phyloP scores from a whole-genome alignment of 305 asterid species.

The Plantago coronopus region DNA sequence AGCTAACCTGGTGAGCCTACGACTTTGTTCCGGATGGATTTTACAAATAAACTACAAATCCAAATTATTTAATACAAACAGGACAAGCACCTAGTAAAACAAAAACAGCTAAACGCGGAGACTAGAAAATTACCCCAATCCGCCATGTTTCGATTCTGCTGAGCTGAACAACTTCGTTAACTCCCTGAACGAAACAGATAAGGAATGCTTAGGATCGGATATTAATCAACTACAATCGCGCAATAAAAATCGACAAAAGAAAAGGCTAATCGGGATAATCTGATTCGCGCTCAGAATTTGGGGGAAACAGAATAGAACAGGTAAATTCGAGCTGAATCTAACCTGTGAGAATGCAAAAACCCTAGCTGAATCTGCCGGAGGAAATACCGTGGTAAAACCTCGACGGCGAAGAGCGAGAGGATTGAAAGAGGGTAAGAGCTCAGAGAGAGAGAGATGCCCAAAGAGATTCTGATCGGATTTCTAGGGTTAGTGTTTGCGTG shows the following conservation, averaged over 20 bases:
- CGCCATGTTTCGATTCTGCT: background rate
- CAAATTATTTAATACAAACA: too few species aligned
- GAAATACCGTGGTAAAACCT: too few species aligned
- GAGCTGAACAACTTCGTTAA: background rate
- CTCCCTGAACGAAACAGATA: background rate
- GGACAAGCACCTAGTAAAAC: background rate
- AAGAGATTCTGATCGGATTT: background rate
- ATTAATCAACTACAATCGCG: too few species aligned
- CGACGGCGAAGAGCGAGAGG: background rate
- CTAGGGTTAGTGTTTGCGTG: conserved; percentile 28
- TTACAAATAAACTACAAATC: too few species aligned
- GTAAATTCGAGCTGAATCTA: background rate
- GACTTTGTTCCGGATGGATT: too few species aligned
- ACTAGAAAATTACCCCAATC: conserved; percentile 2
- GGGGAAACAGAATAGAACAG: background rate
- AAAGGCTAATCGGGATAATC: too few species aligned
- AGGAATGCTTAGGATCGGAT: too few species aligned
- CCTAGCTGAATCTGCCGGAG: conserved; percentile 18
- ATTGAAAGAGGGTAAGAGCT: background rate
- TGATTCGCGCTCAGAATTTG: background rate
- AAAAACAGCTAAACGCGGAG: background rate
- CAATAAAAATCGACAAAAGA: too few species aligned
- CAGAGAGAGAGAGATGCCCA: background rate
- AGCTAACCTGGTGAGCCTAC: too few species aligned
- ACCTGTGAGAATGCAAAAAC: conserved; percentile 6